phyloP scores from a whole-genome alignment of 1,139 yeast species.

The Tardiomyces digboiensis region DNA sequence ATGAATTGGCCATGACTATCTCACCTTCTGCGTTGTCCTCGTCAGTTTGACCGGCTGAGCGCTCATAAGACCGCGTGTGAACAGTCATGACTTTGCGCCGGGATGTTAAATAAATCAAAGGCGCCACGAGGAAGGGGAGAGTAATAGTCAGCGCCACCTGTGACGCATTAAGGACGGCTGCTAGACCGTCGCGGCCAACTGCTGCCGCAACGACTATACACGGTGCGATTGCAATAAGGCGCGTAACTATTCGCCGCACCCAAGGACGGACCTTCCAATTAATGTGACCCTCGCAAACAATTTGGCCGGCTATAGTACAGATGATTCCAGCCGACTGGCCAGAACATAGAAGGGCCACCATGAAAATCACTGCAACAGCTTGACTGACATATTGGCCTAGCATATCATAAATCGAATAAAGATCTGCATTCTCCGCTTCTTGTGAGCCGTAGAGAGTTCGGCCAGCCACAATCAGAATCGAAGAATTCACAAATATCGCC shows the following conservation, averaged over 20 bases:
- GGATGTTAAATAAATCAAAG: conserved; percentile 67
- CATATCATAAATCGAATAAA: conserved; percentile 57
- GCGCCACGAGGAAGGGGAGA: conserved; percentile 68
- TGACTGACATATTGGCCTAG: conserved; percentile 51
- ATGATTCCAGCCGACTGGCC: conserved; percentile 84
- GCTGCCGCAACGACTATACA: conserved; percentile 47
- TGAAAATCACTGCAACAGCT: conserved; percentile 67
- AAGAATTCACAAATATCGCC: conserved; percentile 71
- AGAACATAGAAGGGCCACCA: conserved; percentile 62
- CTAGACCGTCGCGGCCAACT: conserved; percentile 57
- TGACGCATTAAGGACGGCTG: conserved; percentile 45
- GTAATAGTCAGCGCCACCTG: conserved; percentile 68
- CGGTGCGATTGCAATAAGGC: conserved; percentile 65
- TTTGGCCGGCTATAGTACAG: conserved; percentile 82
- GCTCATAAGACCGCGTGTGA: conserved; percentile 5
- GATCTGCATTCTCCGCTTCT: conserved; percentile 63
- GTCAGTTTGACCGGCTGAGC: conserved; percentile 24
- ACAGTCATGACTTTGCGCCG: conserved; percentile 53
- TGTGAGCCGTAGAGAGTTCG: conserved; percentile 49
- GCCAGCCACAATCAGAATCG: conserved; percentile 70
- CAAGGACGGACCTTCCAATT: conserved; percentile 71
- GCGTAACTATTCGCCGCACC: conserved; percentile 62
- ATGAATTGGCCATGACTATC: conserved; percentile 46
- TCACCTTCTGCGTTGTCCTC: conserved; percentile 46
- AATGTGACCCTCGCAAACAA: conserved; percentile 75